Base-by-base conservation (phyloP, 129 eudicot genomes). In the Smallanthus sonchifolius region DNA sequence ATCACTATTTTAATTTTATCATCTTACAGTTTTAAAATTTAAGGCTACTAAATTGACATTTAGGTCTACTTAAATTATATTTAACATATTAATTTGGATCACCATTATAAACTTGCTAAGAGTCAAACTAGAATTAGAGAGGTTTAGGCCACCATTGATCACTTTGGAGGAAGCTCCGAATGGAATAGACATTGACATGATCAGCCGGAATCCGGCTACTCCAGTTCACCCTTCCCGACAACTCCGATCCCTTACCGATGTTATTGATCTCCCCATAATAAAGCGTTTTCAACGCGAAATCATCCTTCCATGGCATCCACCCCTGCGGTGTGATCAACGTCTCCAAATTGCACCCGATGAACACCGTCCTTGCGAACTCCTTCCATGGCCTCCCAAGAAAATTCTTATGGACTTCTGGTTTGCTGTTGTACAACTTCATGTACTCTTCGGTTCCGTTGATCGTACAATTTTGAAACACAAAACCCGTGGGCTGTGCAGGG, bases 361-460 rank as follows among this genome's bases (percentile, higher is more conserved):
- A 86, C 3, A 86, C 87, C 30, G 96, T 91, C 72, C 96, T 80
- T 1, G 96, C 83, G 32, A 78, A 88, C 85, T 84, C 86, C 83
- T 88, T 91, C 97, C 97, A 91, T 4, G 97, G 97, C 80, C 96
- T 55, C 1, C 96, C 97, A 17, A 91, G 84, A 75, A 24, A 91
- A 15, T 77, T 88, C 28, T 74, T 85, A 48, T 86, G 96, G 6
- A 80, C 88, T 19, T 54, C 75, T 0, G 96, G 91, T 6, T 86
- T 86, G 43, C 84, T 83, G 19, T 69, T 8, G 55, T 80, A 86
- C 39, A 86, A 37, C 37, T 8, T 38, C 93, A 85, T 79, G 76
- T 87, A 90, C 10, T 68, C 83, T 3, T 77, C 83, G 6, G 96
- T 90, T 19, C 91, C 93, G 45, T 84, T 87, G 34, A 90, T 39